A percentile compares a stretch with the other conserved stretches of the same genome.
These are phyloP conservation scores for Lasiodiplodia hormozganensis DNA, from an alignment of 2,329 filamentous ascomycete species.

Conservation along the genomic window DNA sequence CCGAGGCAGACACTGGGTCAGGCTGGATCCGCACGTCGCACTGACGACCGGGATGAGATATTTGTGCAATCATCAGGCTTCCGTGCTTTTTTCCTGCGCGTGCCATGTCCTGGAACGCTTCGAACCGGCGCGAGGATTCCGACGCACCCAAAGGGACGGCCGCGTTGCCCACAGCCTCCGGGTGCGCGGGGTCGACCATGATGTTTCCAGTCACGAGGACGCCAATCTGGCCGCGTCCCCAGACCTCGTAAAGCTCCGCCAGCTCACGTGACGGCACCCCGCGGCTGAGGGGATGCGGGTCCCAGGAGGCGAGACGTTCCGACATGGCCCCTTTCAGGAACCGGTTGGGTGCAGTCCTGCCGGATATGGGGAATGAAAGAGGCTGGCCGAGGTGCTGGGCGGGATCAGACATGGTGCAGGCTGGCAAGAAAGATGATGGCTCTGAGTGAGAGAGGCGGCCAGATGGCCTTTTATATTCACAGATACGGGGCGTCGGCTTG, in stretches of 20 bases:
- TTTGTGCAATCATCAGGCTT: conserved; percentile 64
- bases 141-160: conserved; percentile 63
- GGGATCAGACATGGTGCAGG: neutral
- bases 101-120: conserved; percentile 65
- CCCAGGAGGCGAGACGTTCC: conserved; percentile 68
- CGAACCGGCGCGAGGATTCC: conserved; percentile 64
- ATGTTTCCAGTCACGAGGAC: conserved; percentile 67
- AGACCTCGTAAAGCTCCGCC: neutral
- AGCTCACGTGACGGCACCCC: neutral
- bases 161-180: conserved; percentile 63
- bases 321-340: conserved; percentile 73
- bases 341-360: conserved; percentile 65
- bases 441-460: no score
- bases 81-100: conserved; percentile 63
- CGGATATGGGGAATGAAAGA: conserved; percentile 55
- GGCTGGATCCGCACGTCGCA: conserved; percentile 44
- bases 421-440: no score
- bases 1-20: conserved; percentile 55
- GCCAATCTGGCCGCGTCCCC: neutral
- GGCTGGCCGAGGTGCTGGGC: conserved; percentile 45
- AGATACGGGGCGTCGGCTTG: no score
- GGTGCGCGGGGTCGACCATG: conserved; percentile 50
- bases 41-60: conserved; percentile 62
- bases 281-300: conserved; percentile 44
- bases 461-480: no score